phyloP scores from a whole-genome alignment of 176 grass and related monocot species.

The Saccharum spontaneum region DNA sequence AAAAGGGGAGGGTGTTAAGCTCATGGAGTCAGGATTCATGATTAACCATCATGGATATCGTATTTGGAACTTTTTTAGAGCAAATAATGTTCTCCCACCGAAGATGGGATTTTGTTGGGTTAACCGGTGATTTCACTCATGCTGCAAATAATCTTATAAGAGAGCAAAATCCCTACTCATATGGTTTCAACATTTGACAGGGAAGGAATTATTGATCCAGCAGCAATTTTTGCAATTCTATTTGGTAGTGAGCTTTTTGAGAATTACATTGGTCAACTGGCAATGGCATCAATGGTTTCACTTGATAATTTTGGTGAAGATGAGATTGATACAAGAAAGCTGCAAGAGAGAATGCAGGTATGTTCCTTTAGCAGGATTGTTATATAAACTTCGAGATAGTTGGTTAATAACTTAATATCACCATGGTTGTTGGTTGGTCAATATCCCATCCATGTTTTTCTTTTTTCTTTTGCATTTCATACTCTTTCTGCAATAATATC shows the following conservation, averaged over 20 bases:
- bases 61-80: constrained; percentile 12
- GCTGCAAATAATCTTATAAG: not conserved
- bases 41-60: not conserved
- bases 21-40: not conserved
- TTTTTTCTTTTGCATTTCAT: constrained; percentile 31
- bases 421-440: not conserved
- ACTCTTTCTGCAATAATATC: constrained; percentile 25
- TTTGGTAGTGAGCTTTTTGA: constrained; percentile 98
- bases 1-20: not conserved
- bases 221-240: constrained; percentile 96
- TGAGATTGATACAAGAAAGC: constrained; percentile 67
- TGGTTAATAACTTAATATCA: constrained; percentile 21
- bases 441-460: constrained; percentile 4
- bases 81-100: constrained; percentile 1
- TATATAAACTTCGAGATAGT: constrained; percentile 9
- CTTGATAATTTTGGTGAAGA: constrained; percentile 85
- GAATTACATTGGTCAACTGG: constrained; percentile 97
- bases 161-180: constrained; percentile 13
- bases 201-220: constrained; percentile 95
- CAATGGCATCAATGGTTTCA: constrained; percentile 95
- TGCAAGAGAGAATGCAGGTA: constrained; percentile 92
- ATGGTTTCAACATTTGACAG: constrained; percentile 48
- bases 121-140: not conserved
- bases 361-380: constrained; percentile 26
- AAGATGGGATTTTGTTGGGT: constrained; percentile 1